Evolutionary conservation across 2,329 filamentous ascomycete genomes (phyloP).

Genomic region (Scedosporium boydii): DNA sequence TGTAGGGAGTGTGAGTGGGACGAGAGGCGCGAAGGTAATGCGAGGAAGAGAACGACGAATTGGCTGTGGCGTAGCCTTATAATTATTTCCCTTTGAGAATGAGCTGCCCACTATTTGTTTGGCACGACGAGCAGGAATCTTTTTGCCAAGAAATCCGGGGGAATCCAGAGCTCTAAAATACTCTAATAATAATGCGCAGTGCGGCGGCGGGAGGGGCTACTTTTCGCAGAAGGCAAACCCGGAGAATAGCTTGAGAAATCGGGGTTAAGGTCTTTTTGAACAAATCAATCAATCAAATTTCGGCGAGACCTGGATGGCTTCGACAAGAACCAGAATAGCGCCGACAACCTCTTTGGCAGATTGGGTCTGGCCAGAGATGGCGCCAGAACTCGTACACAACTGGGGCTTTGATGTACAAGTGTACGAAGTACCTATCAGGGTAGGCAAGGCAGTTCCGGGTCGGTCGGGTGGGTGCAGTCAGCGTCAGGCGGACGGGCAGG

Average conservation of each 20-base stretch:
- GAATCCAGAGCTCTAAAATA: background rate
- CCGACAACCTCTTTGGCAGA: background rate
- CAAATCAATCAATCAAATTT: background rate
- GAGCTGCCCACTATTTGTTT: background rate
- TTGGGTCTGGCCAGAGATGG: background rate
- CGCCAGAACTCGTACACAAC: background rate
- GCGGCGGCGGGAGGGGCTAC: background rate
- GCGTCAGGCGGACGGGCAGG: background rate
- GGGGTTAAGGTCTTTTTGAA: background rate
- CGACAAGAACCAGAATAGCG: background rate
- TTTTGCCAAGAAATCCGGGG: background rate
- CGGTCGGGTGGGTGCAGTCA: background rate
- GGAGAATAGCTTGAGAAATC: background rate
- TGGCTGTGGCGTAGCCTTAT: background rate
- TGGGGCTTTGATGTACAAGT: background rate
- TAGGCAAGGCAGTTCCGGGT: background rate
- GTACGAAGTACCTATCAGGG: background rate
- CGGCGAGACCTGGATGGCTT: background rate
- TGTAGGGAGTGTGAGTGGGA: background rate
- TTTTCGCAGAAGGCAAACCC: background rate
- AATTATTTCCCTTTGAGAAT: background rate
- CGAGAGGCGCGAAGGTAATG: background rate
- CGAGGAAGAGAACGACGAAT: background rate
- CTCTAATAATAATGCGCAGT: background rate
- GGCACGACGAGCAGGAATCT: background rate